Evolutionary conservation across 495 filamentous ascomycete genomes (phyloP), one percentile per base, ranked within the genome.

Genomic region (Chaetomium cochliodes): DNA sequence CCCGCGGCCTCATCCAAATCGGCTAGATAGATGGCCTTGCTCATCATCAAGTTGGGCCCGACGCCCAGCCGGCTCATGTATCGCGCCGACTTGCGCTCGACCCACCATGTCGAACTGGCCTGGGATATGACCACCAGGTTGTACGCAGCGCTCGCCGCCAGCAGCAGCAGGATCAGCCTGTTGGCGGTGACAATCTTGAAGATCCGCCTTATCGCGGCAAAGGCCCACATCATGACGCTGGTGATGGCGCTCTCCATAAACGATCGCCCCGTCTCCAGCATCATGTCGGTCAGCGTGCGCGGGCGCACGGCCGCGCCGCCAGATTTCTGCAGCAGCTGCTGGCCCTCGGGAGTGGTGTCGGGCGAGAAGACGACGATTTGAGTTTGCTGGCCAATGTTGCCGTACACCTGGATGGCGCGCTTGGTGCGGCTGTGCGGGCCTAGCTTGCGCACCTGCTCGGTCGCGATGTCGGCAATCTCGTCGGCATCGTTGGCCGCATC

Each of bases 381-480:
- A 16, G 75, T 86, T 72, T 92, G 88, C 61, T 88, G 83, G 39
- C 93, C 93, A 52, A 98, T 81, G 60, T 88, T 84, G 55, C 94
- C 94, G 73, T 97, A 98, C 23, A 97, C 91, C 60, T 89, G 85
- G 59, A 96, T 89, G 47, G 93, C 93, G 66, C 93, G 91, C 77
- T 92, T 93, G 50, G 92, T 97, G 60, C 90, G 86, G 72, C 88
- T 90, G 72, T 93, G 87, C 50, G 86, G 81, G 70, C 92, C 89
- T 0, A 98, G 85, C 69, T 87, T 88, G 42, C 88, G 85, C 51
- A 96, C 91, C 72, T 97, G 92, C 65, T 97, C 92, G 22, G 88
- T 88, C 30, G 92, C 88, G 12, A 97, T 81, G 74, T 96, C 92
- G 12, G 87, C 83, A 3, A 98, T 82, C 76, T 96, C 92, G 62